Base-by-base conservation (phyloP, 441 rosid species). In the Francoa sonchifolia region DNA sequence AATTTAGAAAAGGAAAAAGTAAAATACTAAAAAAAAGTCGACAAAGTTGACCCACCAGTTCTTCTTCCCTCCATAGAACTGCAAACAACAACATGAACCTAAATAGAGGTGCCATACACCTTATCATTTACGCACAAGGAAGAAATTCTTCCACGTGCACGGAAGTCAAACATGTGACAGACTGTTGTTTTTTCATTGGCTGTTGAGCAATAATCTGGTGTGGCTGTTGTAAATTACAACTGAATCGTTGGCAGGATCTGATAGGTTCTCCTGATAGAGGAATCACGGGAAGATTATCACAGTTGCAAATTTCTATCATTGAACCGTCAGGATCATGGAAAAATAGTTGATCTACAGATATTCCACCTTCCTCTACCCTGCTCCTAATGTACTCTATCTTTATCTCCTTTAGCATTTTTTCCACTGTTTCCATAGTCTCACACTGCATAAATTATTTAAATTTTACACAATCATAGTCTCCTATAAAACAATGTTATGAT, bases 241-340 rank as follows among this genome's bases (percentile, higher is more conserved):
- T 56, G 41, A 39, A 1, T 8, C 10, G 50, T 2, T 50, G 59
- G 39, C 58, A 53, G 1, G 52, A 40, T 21, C 26, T n/a, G 19
- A 34, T 14, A 7, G 48, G 6, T 3, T 33, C 50, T 17, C 28
- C 43, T 1, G 53, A 14, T 0, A 66, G 12, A 0, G 66, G 68
- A 28, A 67, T 31, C 16, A 71, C 61, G 0, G 77, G 77, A 45
- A 67, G 53, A 31, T 32, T 45, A 21, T 67, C 73, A 11, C 77
- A 71, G 48, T 67, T 63, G 50, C 73, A 67, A 5, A 67, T 45
- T 39, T 71, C 77, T 7, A 71, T 71, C 77, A 71, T 71, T 3
- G 48, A 54, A 8, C 73, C 68, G 40, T 71, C 68, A 5, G 77
- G 77, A 52, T 71, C 73, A 14, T 63, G 77, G 9, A 71, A 71